Conservation (phyloP, 257 asterid species). For the Solanum chaucha region DNA sequence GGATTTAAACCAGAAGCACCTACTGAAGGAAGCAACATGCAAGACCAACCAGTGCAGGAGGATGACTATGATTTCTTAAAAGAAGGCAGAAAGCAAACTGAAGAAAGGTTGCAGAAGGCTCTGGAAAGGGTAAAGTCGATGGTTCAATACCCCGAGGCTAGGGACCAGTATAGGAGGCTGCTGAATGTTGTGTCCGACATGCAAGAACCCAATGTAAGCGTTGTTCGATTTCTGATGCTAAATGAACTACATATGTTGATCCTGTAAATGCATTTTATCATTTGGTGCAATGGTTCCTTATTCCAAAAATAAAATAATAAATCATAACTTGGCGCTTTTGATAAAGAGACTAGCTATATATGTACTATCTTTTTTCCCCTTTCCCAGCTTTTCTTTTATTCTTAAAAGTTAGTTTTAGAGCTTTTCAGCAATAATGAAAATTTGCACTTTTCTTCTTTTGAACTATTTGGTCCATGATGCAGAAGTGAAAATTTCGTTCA, state of each 20-base stretch:
- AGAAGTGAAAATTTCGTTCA: background rate
- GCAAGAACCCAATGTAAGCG: conserved; percentile 63
- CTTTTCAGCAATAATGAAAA: background rate
- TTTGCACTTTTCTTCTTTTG: background rate
- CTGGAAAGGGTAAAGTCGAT: conserved; percentile 84
- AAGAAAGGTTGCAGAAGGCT: conserved; percentile 71
- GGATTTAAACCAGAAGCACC: conserved; percentile 57
- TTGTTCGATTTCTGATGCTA: background rate
- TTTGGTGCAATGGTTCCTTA: background rate
- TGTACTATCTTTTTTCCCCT: background rate
- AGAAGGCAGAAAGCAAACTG: conserved; percentile 87
- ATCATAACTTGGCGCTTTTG: background rate
- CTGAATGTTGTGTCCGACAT: conserved; percentile 84
- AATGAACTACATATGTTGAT: background rate
- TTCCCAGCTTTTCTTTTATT: background rate
- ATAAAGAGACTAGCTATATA: background rate
- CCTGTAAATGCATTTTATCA: conserved; percentile 2
- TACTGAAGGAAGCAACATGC: conserved; percentile 31
- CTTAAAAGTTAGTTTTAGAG: background rate
- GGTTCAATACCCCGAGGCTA: conserved; percentile 94
- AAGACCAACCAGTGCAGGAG: conserved; percentile 35
- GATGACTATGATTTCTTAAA: conserved; percentile 79
- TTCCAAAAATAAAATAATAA: background rate
- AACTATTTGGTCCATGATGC: background rate
- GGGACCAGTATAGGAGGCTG: conserved; percentile 81